Base-by-base conservation (phyloP, 371 early-diverging fungal genomes). In the Haplosporangium sp. region DNA sequence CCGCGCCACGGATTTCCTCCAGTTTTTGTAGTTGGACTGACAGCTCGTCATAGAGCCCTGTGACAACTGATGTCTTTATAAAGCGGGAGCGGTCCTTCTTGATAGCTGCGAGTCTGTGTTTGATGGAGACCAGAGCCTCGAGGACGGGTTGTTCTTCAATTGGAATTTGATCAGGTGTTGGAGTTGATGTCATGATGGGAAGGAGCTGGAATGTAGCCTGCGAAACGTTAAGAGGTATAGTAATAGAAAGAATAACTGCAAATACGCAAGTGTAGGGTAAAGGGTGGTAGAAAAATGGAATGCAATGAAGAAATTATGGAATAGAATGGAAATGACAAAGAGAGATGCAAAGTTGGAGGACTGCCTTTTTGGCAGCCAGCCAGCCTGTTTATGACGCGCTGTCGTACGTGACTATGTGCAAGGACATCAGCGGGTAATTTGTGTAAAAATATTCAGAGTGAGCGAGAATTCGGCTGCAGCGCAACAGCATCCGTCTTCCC, bases 41-140 rank as follows among this genome's bases (percentile, higher is more conserved):
- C 40, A 91, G 86, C 51, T 92, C 88, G 61, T 87, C 83, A 67
- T 91, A 92, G 14, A 92, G 75, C 8, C 81, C 81, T 6, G 85
- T 83, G 59, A 93, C 86, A 11, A 83, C 81, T 16, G 88, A 83
- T 8, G 87, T 81, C 54, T 89, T 87, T 61, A 86, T 83, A 73
- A 87, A 91, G 37, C 83, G 83, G 6, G 90, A 88, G 51, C 92
- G 86, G 77, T 92, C 92, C 82, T 89, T 90, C 69, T 92, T 92
- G 45, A 93, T 77, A 45, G 88, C 91, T 0, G 90, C 89, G 11
- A 93, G 85, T 42, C 87, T 89, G 69, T 91, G 91, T 64, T 92
- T 88, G 57, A 92, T 90, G 38, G 84, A 86, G 66, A 92, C 86
- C 8, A 93, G 84, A 6, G 79, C 82, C 72, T 87, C 91, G 36